Evolutionary conservation across 208 protist genomes (phyloP).

Genomic region (Crithidia fasciculata): DNA sequence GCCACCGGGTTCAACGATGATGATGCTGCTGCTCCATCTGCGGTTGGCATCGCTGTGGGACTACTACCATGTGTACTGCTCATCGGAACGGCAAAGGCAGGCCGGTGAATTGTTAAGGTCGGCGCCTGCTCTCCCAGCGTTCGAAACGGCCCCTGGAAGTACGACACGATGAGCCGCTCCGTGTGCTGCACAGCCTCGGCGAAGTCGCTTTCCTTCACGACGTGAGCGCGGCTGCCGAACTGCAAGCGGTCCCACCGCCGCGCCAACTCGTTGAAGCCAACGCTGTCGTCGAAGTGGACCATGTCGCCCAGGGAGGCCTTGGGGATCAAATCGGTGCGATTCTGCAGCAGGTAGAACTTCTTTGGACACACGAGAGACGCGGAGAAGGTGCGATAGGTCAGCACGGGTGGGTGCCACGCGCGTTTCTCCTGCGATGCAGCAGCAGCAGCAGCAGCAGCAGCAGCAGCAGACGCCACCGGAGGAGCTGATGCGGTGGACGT

Average conservation of each 20-base stretch:
- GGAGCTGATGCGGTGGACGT: not conserved
- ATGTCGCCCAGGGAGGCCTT: constrained; percentile 76
- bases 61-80: no score
- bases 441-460: not conserved
- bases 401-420: constrained; percentile 10
- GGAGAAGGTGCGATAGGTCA: constrained; percentile 71
- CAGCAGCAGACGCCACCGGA: not conserved
- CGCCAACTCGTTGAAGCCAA: constrained; percentile 88
- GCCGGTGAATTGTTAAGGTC: constrained; percentile 83
- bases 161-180: constrained; percentile 69
- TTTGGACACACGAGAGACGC: constrained; percentile 84
- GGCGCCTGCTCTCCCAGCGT: constrained; percentile 83
- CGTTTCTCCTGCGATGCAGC: constrained; percentile 4
- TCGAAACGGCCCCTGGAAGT: constrained; percentile 81
- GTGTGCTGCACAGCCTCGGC: constrained; percentile 73
- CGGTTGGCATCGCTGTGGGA: not conserved
- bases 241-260: constrained; percentile 87
- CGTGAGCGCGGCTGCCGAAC: constrained; percentile 83
- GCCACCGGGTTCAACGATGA: not conserved
- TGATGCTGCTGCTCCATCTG: not conserved
- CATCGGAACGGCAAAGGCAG: constrained; percentile 76
- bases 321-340: constrained; percentile 63
- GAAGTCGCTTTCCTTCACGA: constrained; percentile 72
- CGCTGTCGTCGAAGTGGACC: constrained; percentile 83
- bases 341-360: constrained; percentile 83